A percentile compares a stretch with the other conserved stretches of the same genome.
Conservation (phyloP, 169 alveolate genomes). For the Cryptosporidium xiaoi region DNA sequence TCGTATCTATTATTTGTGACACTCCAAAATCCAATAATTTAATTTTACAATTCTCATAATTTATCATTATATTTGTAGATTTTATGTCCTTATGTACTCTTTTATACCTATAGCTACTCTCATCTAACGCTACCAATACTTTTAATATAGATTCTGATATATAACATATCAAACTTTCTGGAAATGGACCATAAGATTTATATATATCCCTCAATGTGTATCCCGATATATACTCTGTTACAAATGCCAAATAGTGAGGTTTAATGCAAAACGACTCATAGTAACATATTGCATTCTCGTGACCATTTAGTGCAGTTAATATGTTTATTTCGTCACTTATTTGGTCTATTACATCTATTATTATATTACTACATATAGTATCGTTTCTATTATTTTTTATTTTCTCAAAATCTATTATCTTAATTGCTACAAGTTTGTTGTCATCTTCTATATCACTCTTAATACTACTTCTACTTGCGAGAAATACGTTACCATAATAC, state of each 20-base stretch:
- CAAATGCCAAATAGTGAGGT: constrained; percentile 64
- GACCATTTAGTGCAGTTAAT: constrained; percentile 6
- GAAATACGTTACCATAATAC: constrained; percentile 43
- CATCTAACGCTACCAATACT: not conserved
- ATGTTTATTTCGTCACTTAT: constrained; percentile 61
- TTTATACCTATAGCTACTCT: constrained; percentile 46
- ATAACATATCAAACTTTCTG: constrained; percentile 41
- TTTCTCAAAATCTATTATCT: constrained; percentile 53
- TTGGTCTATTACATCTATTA: constrained; percentile 54
- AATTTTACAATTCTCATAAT: constrained; percentile 33
- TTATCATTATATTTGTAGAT: constrained; percentile 63
- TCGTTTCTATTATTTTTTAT: constrained; percentile 2
- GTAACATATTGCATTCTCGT: constrained; percentile 22
- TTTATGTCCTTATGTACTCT: constrained; percentile 62
- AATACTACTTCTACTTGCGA: constrained; percentile 7
- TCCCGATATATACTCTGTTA: constrained; percentile 66
- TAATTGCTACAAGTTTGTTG: constrained; percentile 46
- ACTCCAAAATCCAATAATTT: constrained; percentile 71
- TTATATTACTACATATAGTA: not conserved
- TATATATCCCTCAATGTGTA: constrained; percentile 61
- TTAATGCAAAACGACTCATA: constrained; percentile 47
- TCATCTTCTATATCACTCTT: not conserved
- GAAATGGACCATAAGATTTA: constrained; percentile 72
- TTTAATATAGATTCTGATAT: constrained; percentile 13
- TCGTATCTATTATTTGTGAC: constrained; percentile 51